Base-by-base conservation (phyloP, 495 filamentous ascomycete genomes). In the Lepidopterella palustris region DNA sequence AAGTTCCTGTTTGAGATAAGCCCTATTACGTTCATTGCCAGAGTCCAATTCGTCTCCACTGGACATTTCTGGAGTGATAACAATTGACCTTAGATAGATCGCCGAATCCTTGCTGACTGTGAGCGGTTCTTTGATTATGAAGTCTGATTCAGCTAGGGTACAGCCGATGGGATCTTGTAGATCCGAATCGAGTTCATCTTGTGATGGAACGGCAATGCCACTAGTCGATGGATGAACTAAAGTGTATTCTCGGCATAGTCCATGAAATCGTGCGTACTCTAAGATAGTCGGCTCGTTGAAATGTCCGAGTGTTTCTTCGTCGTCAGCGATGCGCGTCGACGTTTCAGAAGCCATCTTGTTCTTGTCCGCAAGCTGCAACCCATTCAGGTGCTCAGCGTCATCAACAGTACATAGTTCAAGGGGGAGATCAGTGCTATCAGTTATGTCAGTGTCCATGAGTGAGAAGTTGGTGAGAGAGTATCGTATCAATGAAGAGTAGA, bases 201-300 rank as follows among this genome's bases (percentile, higher is more conserved):
- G 21, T 26, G 63, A 59, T n/a, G 45, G 51, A 32, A 28, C 11
- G 2, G 5, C 21, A 8, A 45, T 18, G 29, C 23, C 31, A 35
- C 23, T 29, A 9, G 49, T 3, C 21, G 24, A 24, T 18, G 39
- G 51, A n/a, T 32, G 32, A 4, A 57, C 51, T 32, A 26, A 32
- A 1, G 31, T 20, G 50, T 58, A 67, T 31, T 64, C 52, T 54
- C 5, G 57, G 40, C 55, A 61, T 6, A 69, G 58, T 3, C 64
- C 64, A 42, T 64, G 42, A 21, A 75, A 76, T 21, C 74, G 70
- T 24, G 77, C 75, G 48, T 80, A 81, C 21, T 79, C 72, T 29
- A 75, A 53, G 10, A 77, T 49, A 28, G 71, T 68, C 20, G 72
- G 67, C n/a, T 72, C 65, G 21, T 57, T 35, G 21, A 45, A 27